Evolutionary conservation across 2,329 filamentous ascomycete genomes (phyloP).

Genomic region (Pyrenochaeta sp.): DNA sequence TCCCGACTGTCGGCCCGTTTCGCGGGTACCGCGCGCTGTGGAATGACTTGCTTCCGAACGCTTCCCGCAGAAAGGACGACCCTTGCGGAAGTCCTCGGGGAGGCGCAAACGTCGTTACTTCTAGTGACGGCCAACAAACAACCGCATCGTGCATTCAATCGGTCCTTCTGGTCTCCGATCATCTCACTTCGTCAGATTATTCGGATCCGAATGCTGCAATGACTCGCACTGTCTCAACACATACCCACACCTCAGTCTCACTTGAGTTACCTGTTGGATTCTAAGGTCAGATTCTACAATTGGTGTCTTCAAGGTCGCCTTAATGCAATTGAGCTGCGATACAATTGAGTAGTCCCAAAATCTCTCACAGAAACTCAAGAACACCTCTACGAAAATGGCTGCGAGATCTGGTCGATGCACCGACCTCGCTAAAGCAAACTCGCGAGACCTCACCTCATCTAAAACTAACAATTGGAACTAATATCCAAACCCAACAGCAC

Average conservation of each 20-base stretch:
- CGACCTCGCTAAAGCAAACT: background rate
- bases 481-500: slow-evolving; percentile 13
- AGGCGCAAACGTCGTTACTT: slow-evolving; percentile 9
- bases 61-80: slow-evolving; percentile 13
- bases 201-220: background rate
- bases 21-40: slow-evolving; percentile 5
- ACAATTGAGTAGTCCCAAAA: background rate
- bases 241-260: background rate
- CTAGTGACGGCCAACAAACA: slow-evolving; percentile 5
- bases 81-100: slow-evolving; percentile 17
- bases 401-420: background rate
- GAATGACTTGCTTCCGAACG: slow-evolving; percentile 6
- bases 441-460: slow-evolving; percentile 16
- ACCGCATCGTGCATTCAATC: slow-evolving; percentile 1
- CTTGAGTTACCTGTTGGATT: background rate
- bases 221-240: background rate
- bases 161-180: slow-evolving; percentile 6
- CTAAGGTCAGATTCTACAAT: background rate
- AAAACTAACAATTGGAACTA: slow-evolving; percentile 18
- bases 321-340: background rate
- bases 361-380: background rate
- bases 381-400: background rate
- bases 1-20: slow-evolving; percentile 26
- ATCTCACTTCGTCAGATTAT: slow-evolving; percentile 3
- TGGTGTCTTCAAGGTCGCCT: background rate